These are phyloP conservation scores for Moesziomyces globuligerus DNA, from an alignment of 1,284 basidiomycete species.

Conservation along the genomic window DNA sequence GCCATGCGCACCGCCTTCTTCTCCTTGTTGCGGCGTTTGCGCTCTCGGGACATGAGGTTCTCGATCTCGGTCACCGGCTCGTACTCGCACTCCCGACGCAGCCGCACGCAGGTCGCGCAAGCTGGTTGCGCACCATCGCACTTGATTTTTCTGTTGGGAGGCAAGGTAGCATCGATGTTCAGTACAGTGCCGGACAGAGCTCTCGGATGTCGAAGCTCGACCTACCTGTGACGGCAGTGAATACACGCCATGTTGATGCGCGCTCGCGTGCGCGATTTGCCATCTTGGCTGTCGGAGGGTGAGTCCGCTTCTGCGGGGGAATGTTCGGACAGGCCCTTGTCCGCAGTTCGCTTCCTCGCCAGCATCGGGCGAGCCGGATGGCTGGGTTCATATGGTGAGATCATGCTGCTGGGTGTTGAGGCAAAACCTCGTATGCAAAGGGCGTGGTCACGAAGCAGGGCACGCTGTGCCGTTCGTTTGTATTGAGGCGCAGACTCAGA, in stretches of 20 bases:
- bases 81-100: slow-evolving; percentile 59
- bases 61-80: slow-evolving; percentile 59
- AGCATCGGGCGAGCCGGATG: slow-evolving; percentile 30
- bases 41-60: slow-evolving; percentile 60
- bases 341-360: slow-evolving; percentile 34
- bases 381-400: slow-evolving; percentile 24
- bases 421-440: no score
- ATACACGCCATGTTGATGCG: slow-evolving; percentile 61
- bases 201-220: background rate
- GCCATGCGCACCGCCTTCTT: slow-evolving; percentile 43
- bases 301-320: slow-evolving; percentile 10
- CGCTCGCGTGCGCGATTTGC: slow-evolving; percentile 35
- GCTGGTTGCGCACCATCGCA: slow-evolving; percentile 58
- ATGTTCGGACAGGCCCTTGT: slow-evolving; percentile 8
- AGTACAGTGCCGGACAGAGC: background rate
- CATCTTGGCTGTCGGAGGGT: slow-evolving; percentile 36
- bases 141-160: slow-evolving; percentile 53
- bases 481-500: no score
- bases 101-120: slow-evolving; percentile 57
- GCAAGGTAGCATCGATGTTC: background rate
- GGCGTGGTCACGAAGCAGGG: no score
- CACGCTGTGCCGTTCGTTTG: no score
- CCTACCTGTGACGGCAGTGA: slow-evolving; percentile 60
- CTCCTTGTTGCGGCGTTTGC: slow-evolving; percentile 58
- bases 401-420: slow-evolving; percentile 5